Base-by-base conservation (phyloP, 164 flowering plant genomes). In the Dillenia suffruticosa region DNA sequence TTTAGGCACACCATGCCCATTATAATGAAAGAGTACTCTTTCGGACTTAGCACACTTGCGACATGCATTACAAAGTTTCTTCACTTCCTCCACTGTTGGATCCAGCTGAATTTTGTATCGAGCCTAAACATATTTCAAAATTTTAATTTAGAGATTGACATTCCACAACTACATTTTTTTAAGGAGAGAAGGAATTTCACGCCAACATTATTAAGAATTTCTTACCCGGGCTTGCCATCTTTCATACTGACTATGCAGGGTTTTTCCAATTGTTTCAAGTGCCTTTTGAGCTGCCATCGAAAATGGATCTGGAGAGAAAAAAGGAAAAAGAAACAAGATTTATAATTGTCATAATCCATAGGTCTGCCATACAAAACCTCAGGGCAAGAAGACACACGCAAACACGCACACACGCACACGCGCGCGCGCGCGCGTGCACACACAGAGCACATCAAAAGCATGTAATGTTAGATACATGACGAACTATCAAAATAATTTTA, bases 1-100 rank as follows among this genome's bases (percentile, higher is more conserved):
- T 74, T 92, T 95, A 52, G 97, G 97, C 51, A 92, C 97, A 70
- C 99, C 97, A 79, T 95, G 97, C 14, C 99, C 99, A 77, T 95
- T 95, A 69, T 95, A 95, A 63, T 95, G 99, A 75, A 86, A 95
- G 22, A 95, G 74, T 54, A 95, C 97, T 72, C 99, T 84, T 84
- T 95, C 97, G 15, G 94, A 59, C 78, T 88, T 92, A 7, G 97
- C 97, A 81, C 77, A 72, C 73, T 75, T 89, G 26, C 97, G 97
- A 70, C 96, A 92, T 10, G 89, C 75, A 57, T 65, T 81, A 72
- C 97, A 95, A 50, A 95, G 96, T 70, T 92, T 95, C 86, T 82
- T 92, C 45, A 95, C 92, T 75, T 88, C 97, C 15, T 95, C 99
- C 24, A 88, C 84, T 12, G 97, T 88, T 43, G 99, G 99, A 79